Percentiles rank a stretch among this genome's conserved stretches.
phyloP scores from a whole-genome alignment of 2,329 filamentous ascomycete genomes.

The Cryphonectria nitschkei region DNA sequence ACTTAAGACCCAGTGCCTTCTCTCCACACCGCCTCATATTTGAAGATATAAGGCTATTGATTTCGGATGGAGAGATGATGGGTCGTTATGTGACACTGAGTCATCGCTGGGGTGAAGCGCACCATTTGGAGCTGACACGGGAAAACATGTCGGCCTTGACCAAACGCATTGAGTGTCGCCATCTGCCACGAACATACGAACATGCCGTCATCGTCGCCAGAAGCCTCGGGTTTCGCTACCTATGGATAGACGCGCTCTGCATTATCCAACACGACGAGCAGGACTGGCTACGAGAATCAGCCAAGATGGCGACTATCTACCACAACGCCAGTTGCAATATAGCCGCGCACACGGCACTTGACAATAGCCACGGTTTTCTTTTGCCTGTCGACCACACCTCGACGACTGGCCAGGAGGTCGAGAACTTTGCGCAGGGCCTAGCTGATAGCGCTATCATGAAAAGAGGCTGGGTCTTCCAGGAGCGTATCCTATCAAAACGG shows the following conservation, averaged over 20 bases:
- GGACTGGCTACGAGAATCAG: background rate
- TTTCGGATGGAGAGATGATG: background rate
- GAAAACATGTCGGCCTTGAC: background rate
- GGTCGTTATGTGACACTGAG: background rate
- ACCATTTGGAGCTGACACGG: background rate
- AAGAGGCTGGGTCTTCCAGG: background rate
- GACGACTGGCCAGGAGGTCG: background rate
- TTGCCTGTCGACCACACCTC: background rate
- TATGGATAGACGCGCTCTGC: background rate
- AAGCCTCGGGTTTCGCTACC: background rate
- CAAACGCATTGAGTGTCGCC: background rate
- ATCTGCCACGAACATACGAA: background rate
- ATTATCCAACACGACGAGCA: background rate
- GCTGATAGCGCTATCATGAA: background rate
- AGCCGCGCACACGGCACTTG: background rate
- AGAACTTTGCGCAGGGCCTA: background rate
- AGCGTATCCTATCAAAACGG: background rate
- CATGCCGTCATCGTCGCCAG: background rate
- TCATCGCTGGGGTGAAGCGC: background rate
- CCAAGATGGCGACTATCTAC: background rate
- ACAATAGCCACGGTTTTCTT: background rate
- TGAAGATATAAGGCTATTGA: background rate
- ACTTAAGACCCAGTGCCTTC: background rate
- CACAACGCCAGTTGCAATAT: background rate
- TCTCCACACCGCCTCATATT: background rate